Percentiles rank a stretch among this genome's conserved stretches.
Conservation (phyloP, 495 filamentous ascomycete genomes). For the Talaromyces proteolyticus region DNA sequence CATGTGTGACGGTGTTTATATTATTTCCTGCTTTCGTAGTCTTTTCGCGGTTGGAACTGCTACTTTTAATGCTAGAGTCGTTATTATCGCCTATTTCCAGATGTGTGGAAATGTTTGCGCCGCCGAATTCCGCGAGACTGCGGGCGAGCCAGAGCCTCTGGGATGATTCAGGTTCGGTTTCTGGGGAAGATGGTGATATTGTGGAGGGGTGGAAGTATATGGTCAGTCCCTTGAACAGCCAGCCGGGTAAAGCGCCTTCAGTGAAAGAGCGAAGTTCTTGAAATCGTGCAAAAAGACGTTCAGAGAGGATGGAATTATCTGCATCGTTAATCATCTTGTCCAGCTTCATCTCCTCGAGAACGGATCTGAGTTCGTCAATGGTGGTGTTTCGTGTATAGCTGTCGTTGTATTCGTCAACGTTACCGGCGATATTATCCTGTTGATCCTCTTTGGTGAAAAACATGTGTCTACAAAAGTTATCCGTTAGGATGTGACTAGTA, state of each 20-base stretch:
- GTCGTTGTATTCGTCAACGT: conserved; percentile 73
- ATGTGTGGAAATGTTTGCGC: conserved; percentile 44
- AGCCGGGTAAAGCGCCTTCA: conserved; percentile 44
- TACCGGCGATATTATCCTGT: conserved; percentile 37
- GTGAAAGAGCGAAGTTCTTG: conserved; percentile 11
- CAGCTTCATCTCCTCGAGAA: conserved; percentile 41
- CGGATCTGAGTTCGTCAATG: conserved; percentile 55
- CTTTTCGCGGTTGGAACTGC: too few relatives aligned
- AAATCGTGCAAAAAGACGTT: conserved; percentile 1
- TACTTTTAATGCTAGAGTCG: too few relatives aligned
- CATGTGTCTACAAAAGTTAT: conserved; percentile 38
- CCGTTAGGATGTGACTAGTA: neutral
- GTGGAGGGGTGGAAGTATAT: conserved; percentile 44
- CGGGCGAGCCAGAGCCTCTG: conserved; percentile 18
- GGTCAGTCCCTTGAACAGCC: conserved; percentile 59
- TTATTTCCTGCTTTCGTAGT: conserved; percentile 17
- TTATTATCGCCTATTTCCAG: conserved; percentile 12
- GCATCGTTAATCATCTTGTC: neutral
- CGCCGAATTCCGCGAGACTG: conserved; percentile 58
- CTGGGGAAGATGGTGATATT: neutral
- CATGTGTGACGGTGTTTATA: conserved; percentile 47
- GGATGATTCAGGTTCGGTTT: neutral
- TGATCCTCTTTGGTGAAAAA: conserved; percentile 45
- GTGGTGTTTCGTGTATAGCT: conserved; percentile 73
- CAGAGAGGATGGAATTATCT: neutral